Conservation (phyloP, 352 stramenopile genomes). For the Blastocystis sp. region DNA sequence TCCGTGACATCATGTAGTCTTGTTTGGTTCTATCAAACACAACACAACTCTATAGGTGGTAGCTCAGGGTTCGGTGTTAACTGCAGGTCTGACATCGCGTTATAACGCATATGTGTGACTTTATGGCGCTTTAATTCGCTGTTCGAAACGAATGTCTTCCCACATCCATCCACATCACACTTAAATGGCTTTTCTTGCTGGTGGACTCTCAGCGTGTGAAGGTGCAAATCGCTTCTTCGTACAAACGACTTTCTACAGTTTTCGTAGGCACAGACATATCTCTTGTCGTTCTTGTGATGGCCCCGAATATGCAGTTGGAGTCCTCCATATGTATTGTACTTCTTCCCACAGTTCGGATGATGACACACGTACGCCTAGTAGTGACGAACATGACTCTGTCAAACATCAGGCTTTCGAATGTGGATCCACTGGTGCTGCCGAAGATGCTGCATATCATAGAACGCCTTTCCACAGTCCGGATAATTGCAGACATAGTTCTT, state of each 20-base stretch:
- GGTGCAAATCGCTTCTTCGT: not conserved
- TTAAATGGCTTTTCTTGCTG: not conserved
- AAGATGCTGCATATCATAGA: constrained; percentile 58
- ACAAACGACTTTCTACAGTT: constrained; percentile 20
- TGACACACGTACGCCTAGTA: constrained; percentile 9
- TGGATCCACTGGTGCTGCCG: constrained; percentile 50
- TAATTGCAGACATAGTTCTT: constrained; percentile 15
- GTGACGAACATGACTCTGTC: not conserved
- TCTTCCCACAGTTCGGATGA: constrained; percentile 33
- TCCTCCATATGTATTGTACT: constrained; percentile 53
- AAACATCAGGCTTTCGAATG: constrained; percentile 37
- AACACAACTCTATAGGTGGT: not conserved
- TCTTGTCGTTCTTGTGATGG: constrained; percentile 4
- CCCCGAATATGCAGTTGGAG: constrained; percentile 49
- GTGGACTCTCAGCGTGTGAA: not conserved
- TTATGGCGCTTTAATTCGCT: constrained; percentile 9
- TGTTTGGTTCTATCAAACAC: constrained; percentile 8
- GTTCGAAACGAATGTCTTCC: constrained; percentile 11
- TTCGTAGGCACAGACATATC: not conserved
- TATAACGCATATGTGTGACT: not conserved
- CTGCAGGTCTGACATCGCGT: not conserved
- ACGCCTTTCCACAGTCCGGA: constrained; percentile 39
- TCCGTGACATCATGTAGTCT: constrained; percentile 42
- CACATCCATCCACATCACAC: constrained; percentile 34
- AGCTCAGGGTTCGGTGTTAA: not conserved